Percentiles rank a stretch among this genome's conserved stretches.
phyloP scores from a whole-genome alignment of 164 flowering plant genomes.

The Liriodendron chinense region DNA sequence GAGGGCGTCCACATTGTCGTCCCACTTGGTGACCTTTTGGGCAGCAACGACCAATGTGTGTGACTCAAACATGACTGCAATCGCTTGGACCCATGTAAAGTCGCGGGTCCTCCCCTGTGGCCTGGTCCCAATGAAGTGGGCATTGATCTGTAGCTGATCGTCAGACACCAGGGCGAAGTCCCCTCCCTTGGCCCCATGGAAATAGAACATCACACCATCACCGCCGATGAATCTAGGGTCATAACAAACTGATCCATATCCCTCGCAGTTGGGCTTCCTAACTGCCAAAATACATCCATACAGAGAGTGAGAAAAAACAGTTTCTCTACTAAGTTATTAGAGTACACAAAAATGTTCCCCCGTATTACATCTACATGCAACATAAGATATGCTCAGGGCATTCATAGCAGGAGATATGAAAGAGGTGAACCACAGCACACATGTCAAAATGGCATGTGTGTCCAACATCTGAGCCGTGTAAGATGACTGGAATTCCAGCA shows the following conservation, averaged over 20 bases:
- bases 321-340: too few relatives aligned
- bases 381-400: too few relatives aligned
- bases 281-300: slow-evolving; percentile 18
- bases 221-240: slow-evolving; percentile 76
- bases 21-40: slow-evolving; percentile 52
- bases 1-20: slow-evolving; percentile 50
- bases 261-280: slow-evolving; percentile 54
- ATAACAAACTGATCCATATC: slow-evolving; percentile 62
- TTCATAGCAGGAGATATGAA: too few relatives aligned
- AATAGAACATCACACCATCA: slow-evolving; percentile 77
- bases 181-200: slow-evolving; percentile 65
- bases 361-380: too few relatives aligned
- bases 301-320: too few relatives aligned
- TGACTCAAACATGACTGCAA: slow-evolving; percentile 58
- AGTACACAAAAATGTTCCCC: too few relatives aligned
- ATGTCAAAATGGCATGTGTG: too few relatives aligned
- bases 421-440: too few relatives aligned
- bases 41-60: slow-evolving; percentile 61
- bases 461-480: too few relatives aligned
- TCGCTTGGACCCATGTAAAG: slow-evolving; percentile 76
- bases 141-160: slow-evolving; percentile 52
- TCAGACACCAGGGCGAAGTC: slow-evolving; percentile 69
- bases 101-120: slow-evolving; percentile 60
- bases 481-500: too few relatives aligned
- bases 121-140: slow-evolving; percentile 61